Percentiles rank a stretch among this genome's conserved stretches.
Evolutionary conservation across 495 filamentous ascomycete species (phyloP).

Genomic region (Penicillium pancosmium): DNA sequence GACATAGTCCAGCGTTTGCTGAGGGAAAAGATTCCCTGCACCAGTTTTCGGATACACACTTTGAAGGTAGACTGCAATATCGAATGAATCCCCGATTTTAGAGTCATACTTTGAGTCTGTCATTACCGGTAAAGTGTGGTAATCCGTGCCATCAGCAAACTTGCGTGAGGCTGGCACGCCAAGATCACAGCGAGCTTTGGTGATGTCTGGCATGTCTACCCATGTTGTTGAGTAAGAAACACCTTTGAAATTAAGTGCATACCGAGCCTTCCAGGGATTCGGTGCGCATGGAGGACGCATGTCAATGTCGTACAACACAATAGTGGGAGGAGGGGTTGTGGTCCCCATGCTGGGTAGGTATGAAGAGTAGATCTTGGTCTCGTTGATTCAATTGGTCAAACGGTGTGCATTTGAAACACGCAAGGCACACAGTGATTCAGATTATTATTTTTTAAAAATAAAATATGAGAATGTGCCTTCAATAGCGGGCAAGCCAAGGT

Average conservation of each 20-base stretch:
- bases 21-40: conserved; percentile 42
- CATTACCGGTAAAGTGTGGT: conserved; percentile 61
- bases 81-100: conserved; percentile 62
- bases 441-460: too few relatives aligned
- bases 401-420: neutral
- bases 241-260: conserved; percentile 66
- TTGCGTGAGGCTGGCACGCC: conserved; percentile 49
- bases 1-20: conserved; percentile 33
- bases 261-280: conserved; percentile 64
- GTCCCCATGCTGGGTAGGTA: neutral
- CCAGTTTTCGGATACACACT: conserved; percentile 45
- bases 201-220: conserved; percentile 54
- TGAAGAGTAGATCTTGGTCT: neutral
- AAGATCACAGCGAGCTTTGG: conserved; percentile 45
- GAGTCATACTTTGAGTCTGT: conserved; percentile 42
- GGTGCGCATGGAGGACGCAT: conserved; percentile 42
- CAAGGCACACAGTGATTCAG: neutral
- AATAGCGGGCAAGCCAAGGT: neutral
- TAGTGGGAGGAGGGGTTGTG: conserved; percentile 10
- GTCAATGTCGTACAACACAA: conserved; percentile 62
- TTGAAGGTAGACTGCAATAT: conserved; percentile 62
- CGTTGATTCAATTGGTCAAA: neutral
- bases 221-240: conserved; percentile 53
- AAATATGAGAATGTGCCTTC: neutral
- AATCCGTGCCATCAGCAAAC: conserved; percentile 58